Conservation (phyloP, 2,329 filamentous ascomycete species). For the Aspergillus sp. region DNA sequence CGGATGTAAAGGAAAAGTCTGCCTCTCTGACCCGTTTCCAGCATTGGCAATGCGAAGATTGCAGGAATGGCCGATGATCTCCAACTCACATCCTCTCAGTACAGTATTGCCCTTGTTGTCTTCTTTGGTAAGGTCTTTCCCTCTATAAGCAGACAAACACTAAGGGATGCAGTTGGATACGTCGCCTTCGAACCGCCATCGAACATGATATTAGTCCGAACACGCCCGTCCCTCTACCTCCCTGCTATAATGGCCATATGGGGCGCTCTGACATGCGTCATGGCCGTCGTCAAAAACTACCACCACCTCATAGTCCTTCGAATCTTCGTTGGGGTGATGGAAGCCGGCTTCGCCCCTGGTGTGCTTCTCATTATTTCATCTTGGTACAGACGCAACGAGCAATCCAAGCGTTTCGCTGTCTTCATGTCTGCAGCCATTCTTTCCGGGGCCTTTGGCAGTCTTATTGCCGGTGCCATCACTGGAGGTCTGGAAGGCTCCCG, state of each 20-base stretch:
- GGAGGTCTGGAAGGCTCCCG: not conserved
- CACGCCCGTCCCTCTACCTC: not conserved
- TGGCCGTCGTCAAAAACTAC: not conserved
- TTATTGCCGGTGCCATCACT: not conserved
- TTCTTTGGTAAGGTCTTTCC: not conserved
- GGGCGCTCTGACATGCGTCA: not conserved
- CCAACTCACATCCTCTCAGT: not conserved
- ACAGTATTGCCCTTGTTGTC: not conserved
- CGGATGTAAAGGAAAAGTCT: too few relatives aligned
- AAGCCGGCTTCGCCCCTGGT: constrained; percentile 3
- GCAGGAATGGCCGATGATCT: constrained; percentile 2
- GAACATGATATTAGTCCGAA: not conserved
- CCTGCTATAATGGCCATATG: not conserved
- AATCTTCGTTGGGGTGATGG: not conserved
- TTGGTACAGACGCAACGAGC: not conserved
- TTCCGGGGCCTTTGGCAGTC: not conserved
- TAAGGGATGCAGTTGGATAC: not conserved
- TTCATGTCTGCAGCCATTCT: not conserved
- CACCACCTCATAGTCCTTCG: not conserved
- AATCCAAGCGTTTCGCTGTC: not conserved
- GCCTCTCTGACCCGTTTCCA: not conserved
- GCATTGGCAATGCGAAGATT: not conserved
- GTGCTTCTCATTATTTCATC: not conserved
- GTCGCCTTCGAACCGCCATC: not conserved
- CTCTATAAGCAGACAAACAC: not conserved